Conservation (phyloP, 106 monocot genomes). For the Phalaenopsis equestris region DNA sequence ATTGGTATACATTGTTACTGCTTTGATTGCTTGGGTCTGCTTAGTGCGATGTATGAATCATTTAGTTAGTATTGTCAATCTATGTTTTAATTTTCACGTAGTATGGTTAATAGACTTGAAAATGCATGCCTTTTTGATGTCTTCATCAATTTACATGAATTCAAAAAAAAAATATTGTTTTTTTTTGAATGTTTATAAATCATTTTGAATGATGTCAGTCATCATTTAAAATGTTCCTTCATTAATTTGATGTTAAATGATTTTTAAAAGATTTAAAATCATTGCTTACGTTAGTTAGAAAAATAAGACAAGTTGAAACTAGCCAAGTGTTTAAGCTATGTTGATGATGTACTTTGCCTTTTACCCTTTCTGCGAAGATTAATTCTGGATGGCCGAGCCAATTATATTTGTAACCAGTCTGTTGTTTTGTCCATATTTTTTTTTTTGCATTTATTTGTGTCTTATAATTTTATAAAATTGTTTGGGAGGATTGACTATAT, state of each 20-base stretch:
- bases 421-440: background rate
- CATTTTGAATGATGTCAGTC: background rate
- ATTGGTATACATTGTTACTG: too few species aligned
- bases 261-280: background rate
- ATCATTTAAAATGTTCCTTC: background rate
- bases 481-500: background rate
- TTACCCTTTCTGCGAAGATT: background rate
- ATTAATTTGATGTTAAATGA: background rate
- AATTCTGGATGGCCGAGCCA: background rate
- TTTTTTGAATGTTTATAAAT: background rate
- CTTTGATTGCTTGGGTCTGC: background rate
- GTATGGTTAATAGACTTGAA: background rate
- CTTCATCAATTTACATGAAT: background rate
- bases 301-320: background rate
- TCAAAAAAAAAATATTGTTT: background rate
- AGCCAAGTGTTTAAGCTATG: background rate
- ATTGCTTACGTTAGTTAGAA: background rate
- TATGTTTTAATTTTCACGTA: too few species aligned
- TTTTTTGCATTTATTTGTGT: background rate
- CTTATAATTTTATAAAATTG: background rate
- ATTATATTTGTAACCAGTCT: background rate
- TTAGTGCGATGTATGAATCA: background rate
- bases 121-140: background rate
- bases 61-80: too few species aligned
- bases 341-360: background rate